These are phyloP conservation scores for Aspergillus tubingensis DNA, from an alignment of 2,329 filamentous ascomycete genomes.

Conservation along the genomic window DNA sequence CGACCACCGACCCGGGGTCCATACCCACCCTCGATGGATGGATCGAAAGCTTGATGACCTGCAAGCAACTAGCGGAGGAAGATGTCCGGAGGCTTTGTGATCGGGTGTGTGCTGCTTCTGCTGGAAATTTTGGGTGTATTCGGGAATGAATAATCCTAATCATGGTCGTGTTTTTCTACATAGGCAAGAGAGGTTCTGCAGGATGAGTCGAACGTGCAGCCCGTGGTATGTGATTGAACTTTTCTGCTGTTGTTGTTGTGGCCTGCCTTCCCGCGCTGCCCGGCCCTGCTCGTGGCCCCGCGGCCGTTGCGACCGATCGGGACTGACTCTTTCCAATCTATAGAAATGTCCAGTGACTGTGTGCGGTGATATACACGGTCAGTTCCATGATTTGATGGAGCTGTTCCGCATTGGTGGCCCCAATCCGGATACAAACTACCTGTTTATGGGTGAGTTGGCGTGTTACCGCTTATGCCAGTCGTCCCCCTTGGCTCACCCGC, in stretches of 20 bases:
- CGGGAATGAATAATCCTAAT: constrained; percentile 6
- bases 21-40: constrained; percentile 94
- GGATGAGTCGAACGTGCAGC: constrained; percentile 98
- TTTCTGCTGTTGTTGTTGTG: constrained; percentile 20
- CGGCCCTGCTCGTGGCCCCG: constrained; percentile 9
- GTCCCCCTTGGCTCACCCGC: constrained; percentile 7
- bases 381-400: constrained; percentile 99
- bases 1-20: constrained; percentile 78
- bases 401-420: constrained; percentile 98
- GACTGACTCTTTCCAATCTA: constrained; percentile 24
- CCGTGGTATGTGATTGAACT: constrained; percentile 69
- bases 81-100: constrained; percentile 97
- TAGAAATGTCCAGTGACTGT: constrained; percentile 99
- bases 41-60: constrained; percentile 97
- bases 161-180: constrained; percentile 18
- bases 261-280: constrained; percentile 12
- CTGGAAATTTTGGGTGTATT: background rate
- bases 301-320: constrained; percentile 13
- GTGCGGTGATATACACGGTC: constrained; percentile 97
- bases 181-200: constrained; percentile 94
- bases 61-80: constrained; percentile 93
- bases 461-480: background rate
- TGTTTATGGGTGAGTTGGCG: constrained; percentile 83
- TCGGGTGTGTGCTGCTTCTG: constrained; percentile 66
- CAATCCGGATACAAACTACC: constrained; percentile 97